Base-by-base conservation (phyloP, 805 yeast species). In the Ogataea thermomethanolica region DNA sequence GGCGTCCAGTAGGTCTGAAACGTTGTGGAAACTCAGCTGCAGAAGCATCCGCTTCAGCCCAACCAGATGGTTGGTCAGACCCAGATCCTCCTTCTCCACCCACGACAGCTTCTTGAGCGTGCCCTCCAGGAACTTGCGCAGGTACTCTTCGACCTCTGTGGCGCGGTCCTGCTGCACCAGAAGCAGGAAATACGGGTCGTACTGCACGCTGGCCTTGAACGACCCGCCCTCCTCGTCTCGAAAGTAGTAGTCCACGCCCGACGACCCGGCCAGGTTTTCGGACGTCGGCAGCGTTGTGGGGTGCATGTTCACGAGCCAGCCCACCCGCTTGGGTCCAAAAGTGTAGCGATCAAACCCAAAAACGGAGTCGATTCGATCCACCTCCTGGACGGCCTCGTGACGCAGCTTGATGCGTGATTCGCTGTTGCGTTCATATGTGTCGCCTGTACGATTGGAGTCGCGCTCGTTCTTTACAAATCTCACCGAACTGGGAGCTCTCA, bases 301-400 rank as follows among this genome's bases (percentile, higher is more conserved):
- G 65, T 91, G 99, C 93, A 93, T 88, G 56, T 93, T 95, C 29
- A 84, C 76, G 39, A 93, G 67, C 99, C 99, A 93, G 31, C 99
- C 99, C 12, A 76, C 75, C 41, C 74, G 73, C 33, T 71, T 60
- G 25, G 95, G 77, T 23, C 96, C 87, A 46, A 80, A 64, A 36
- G 82, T 86, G 47, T 71, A 79, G 36, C 93, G 70, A 31, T 82
- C 86, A 58, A 93, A 93, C 9, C 98, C 99, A 93, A 95, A 88
- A 42, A 76, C 62, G 1, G 80, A 59, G 55, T 91, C 99, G 8
- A 90, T 67, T 22, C 72, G 70, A 54, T 89, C 95, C 7, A 78
- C 69, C 45, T 76, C 73, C 51, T 68, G 71, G 8, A 76, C 78
- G 21, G 80, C 70, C 20, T 79, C 83, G 39, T 73, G 58, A 43